Evolutionary conservation across 2,329 filamentous ascomycete genomes (phyloP).

Genomic region (Bipolaris oryzae): DNA sequence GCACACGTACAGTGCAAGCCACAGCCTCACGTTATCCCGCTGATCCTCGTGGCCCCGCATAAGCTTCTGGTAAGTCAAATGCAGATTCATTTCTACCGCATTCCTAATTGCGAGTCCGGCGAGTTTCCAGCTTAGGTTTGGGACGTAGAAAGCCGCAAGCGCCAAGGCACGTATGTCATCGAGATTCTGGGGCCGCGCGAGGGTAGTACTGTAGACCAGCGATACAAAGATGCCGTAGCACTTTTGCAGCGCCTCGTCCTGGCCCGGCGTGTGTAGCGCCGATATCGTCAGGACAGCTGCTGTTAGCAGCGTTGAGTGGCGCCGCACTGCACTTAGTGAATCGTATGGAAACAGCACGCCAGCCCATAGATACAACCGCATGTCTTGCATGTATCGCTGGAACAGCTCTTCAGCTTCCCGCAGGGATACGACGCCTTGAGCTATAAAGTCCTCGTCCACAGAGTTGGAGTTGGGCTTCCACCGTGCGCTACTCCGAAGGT

Average conservation of each 20-base stretch:
- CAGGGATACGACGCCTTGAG: slow-evolving; percentile 35
- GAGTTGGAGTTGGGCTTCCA: slow-evolving; percentile 34
- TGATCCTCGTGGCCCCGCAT: slow-evolving; percentile 43
- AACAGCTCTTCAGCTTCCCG: slow-evolving; percentile 41
- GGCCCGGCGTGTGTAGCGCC: slow-evolving; percentile 38
- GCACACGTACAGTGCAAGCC: slow-evolving; percentile 49
- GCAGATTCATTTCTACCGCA: slow-evolving; percentile 50
- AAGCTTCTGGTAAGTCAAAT: slow-evolving; percentile 47
- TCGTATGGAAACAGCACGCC: slow-evolving; percentile 40
- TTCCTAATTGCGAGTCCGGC: slow-evolving; percentile 49
- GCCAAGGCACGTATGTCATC: slow-evolving; percentile 49
- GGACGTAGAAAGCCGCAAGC: slow-evolving; percentile 50
- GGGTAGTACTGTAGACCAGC: slow-evolving; percentile 41
- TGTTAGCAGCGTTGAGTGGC: slow-evolving; percentile 40
- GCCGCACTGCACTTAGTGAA: slow-evolving; percentile 37
- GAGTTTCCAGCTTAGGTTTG: slow-evolving; percentile 50
- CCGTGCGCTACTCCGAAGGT: slow-evolving; percentile 36
- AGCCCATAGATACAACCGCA: slow-evolving; percentile 43
- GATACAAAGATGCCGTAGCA: slow-evolving; percentile 45
- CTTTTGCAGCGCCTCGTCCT: slow-evolving; percentile 36
- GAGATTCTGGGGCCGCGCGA: slow-evolving; percentile 45
- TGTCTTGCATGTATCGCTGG: slow-evolving; percentile 36
- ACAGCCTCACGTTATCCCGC: slow-evolving; percentile 47
- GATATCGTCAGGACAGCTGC: slow-evolving; percentile 40
- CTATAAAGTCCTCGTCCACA: slow-evolving; percentile 41